These are phyloP conservation scores for Phaseolus coccineus DNA, from an alignment of 331 rosid species.

Conservation along the genomic window DNA sequence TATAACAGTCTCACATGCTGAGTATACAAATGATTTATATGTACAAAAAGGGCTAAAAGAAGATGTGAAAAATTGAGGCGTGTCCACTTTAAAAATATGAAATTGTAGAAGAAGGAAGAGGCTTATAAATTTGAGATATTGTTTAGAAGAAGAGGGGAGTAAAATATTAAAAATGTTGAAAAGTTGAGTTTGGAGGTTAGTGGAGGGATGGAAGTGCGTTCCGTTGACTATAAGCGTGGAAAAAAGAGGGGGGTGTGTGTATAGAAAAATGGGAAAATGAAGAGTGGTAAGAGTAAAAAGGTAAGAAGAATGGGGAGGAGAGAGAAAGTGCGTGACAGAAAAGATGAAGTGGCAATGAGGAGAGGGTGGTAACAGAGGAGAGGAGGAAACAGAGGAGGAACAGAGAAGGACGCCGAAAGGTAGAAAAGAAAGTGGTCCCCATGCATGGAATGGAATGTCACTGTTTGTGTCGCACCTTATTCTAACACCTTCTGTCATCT, in stretches of 20 bases:
- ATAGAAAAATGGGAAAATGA: background rate
- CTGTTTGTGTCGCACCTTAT: background rate
- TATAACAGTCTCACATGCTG: too few species aligned
- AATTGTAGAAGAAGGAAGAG: too few species aligned
- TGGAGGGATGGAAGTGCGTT: conserved; percentile 22
- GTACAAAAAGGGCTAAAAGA: too few species aligned
- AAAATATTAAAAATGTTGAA: background rate
- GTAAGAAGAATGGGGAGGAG: background rate
- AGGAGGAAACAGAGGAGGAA: background rate
- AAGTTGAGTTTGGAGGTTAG: background rate
- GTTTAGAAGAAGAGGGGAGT: background rate
- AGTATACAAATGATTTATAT: too few species aligned
- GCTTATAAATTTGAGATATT: too few species aligned
- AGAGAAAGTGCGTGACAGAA: conserved; percentile 4
- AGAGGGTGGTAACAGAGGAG: background rate
- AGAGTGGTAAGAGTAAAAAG: background rate
- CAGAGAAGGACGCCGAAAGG: conserved; percentile 46
- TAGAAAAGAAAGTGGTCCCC: conserved; percentile 36
- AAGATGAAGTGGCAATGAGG: background rate
- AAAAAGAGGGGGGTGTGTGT: background rate
- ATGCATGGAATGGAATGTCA: background rate
- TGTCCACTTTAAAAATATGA: too few species aligned
- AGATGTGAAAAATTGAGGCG: too few species aligned
- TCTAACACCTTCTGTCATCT: background rate
- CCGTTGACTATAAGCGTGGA: conserved; percentile 17